Evolutionary conservation across 352 stramenopile species (phyloP).

Genomic region (Globisporangium takayamanum): DNA sequence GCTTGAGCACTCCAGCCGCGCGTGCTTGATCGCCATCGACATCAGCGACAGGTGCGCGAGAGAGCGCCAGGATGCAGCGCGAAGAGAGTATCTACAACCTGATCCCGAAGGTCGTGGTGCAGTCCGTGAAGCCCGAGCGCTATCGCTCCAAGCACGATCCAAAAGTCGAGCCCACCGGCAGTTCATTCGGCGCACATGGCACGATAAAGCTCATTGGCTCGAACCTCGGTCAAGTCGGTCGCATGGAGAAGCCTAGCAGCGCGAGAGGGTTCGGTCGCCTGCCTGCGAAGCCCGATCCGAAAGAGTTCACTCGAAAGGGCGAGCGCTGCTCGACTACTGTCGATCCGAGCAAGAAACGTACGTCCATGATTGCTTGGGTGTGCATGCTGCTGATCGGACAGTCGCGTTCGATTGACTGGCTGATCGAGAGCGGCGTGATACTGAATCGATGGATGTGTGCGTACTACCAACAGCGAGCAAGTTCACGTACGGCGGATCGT

Average conservation of each 20-base stretch:
- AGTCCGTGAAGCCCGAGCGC: conserved; percentile 70
- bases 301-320: conserved; percentile 65
- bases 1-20: too few species aligned
- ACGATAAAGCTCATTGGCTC: conserved; percentile 63
- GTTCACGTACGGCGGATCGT: conserved; percentile 56
- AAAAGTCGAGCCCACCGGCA: conserved; percentile 72
- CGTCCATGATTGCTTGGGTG: conserved; percentile 8
- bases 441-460: conserved; percentile 11
- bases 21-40: too few species aligned
- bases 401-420: conserved; percentile 1
- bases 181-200: conserved; percentile 79
- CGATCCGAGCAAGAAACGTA: conserved; percentile 45
- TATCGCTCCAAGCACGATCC: conserved; percentile 89
- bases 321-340: conserved; percentile 44
- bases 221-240: conserved; percentile 47
- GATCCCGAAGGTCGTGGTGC: conserved; percentile 67
- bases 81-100: conserved; percentile 91
- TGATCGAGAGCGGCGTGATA: conserved; percentile 5
- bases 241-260: conserved; percentile 38
- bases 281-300: conserved; percentile 56
- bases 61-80: conserved; percentile 41
- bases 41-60: too few species aligned
- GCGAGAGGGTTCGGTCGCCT: conserved; percentile 61
- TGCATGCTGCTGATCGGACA: conserved; percentile 3
- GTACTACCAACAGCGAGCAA: conserved; percentile 40